Conservation (phyloP, 345 rosid genomes). For the Garcia nutans region DNA sequence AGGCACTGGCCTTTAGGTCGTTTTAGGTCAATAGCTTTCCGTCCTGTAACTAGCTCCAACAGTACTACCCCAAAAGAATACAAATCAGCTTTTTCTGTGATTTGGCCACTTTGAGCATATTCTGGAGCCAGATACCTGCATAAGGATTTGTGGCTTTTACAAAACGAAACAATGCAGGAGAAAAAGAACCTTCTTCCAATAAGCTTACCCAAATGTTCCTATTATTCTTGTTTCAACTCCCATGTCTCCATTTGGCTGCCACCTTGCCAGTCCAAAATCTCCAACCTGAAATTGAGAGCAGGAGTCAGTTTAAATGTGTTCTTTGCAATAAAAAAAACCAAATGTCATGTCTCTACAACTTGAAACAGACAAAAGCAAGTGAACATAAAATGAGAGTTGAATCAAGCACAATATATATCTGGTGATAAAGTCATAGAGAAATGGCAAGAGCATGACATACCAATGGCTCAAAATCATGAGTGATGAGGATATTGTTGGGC, state of each 20-base stretch:
- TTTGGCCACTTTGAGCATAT: slow-evolving; percentile 96
- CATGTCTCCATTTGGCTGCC: slow-evolving; percentile 96
- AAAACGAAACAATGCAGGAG: slow-evolving; percentile 5
- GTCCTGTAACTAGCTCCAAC: slow-evolving; percentile 92
- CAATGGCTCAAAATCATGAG: slow-evolving; percentile 98
- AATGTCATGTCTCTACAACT: not conserved
- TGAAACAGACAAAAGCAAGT: not conserved
- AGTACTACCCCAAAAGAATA: slow-evolving; percentile 95
- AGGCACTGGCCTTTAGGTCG: slow-evolving; percentile 97
- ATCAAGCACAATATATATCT: not conserved
- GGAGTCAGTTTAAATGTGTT: slow-evolving; percentile 6
- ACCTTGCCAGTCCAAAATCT: slow-evolving; percentile 97
- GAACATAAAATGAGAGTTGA: not conserved
- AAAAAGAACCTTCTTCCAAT: slow-evolving; percentile 11
- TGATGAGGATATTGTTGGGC: slow-evolving; percentile 95
- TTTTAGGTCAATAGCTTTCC: slow-evolving; percentile 84
- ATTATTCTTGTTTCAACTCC: slow-evolving; percentile 96
- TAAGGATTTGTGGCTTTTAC: not conserved
- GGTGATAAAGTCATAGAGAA: not conserved
- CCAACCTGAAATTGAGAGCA: slow-evolving; percentile 65
- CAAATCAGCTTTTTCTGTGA: slow-evolving; percentile 95
- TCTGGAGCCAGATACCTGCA: slow-evolving; percentile 95
- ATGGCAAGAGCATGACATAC: slow-evolving; percentile 40
- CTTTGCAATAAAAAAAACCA: not conserved
- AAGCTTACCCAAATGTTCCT: slow-evolving; percentile 90